Conservation (phyloP, 1,139 yeast species). For the Saccharomyces hybrid region DNA sequence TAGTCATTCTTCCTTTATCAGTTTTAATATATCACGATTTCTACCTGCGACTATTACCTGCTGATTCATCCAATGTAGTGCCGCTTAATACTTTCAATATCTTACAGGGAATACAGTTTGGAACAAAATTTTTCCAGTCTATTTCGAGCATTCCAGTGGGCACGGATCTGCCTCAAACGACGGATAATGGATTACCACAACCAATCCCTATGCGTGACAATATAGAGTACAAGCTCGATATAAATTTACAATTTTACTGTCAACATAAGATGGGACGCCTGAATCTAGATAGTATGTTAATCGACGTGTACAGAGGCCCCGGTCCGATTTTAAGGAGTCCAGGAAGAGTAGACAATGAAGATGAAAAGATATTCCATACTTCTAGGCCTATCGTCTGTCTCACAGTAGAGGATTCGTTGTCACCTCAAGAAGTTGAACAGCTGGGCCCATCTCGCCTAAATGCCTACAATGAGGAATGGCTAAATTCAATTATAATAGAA, state of each 20-base stretch:
- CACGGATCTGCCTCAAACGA: slow-evolving; percentile 13
- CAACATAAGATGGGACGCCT: slow-evolving; percentile 3
- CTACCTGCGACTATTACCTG: slow-evolving; percentile 23
- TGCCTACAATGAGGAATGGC: slow-evolving; percentile 11
- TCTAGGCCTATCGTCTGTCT: background rate
- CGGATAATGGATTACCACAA: slow-evolving; percentile 22
- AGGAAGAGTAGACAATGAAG: background rate
- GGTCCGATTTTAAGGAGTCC: background rate
- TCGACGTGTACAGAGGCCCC: background rate
- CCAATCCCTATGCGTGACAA: slow-evolving; percentile 18
- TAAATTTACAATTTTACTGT: slow-evolving; percentile 21
- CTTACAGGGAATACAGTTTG: background rate
- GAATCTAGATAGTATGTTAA: background rate
- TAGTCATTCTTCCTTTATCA: slow-evolving; percentile 26
- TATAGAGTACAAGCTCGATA: slow-evolving; percentile 22
- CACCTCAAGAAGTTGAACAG: background rate
- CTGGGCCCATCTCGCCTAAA: background rate
- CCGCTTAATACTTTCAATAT: slow-evolving; percentile 14
- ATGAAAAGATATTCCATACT: background rate
- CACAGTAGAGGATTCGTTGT: background rate
- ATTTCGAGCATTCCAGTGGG: slow-evolving; percentile 13
- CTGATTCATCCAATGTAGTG: slow-evolving; percentile 22
- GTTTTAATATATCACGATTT: slow-evolving; percentile 27
- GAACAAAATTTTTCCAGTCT: slow-evolving; percentile 9
- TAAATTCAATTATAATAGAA: slow-evolving; percentile 15